Evolutionary conservation across 75 land plant species (phyloP), one percentile per base, ranked within the genome.

Genomic region (Larix kaempferi): DNA sequence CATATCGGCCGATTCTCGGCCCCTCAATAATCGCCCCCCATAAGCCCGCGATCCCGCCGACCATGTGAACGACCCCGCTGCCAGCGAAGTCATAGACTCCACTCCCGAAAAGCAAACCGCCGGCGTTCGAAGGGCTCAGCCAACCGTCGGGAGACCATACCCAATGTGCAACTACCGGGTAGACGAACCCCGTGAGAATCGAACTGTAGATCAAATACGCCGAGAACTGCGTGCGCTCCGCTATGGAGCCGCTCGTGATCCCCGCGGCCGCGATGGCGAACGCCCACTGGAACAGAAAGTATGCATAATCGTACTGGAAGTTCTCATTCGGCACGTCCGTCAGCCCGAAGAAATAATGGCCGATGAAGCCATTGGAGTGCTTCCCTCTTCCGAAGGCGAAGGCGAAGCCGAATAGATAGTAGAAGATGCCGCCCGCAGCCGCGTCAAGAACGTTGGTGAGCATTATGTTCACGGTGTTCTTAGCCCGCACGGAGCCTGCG

Each of bases 391-490:
- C 93, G 55, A 89, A 91, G 27, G 94, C 94, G 59, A 91, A 91
- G 74, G 90, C 94, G 71, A 81, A 87, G 15, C 88, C 88, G 83
- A 87, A 91, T 35, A 91, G 80, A 79, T 91, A 91, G 81, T 86
- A 91, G 61, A 82, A 87, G 69, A 91, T 37, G 5, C 86, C 94
- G 2, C 94, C 94, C 59, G 85, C 63, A 22, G 93, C 92, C 14
- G 94, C 94, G 75, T 91, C 94, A 55, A 91, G 81, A 61, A 91
- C 94, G 80, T 91, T 91, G 72, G 92, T 91, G 73, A 91, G 87
- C 92, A 91, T 89, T 72, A 91, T 91, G 83, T 91, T 91, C 86
- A 91, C 85, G 60, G 89, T 83, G 84, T 91, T 89, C 80, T 89
- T 91, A 73, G 89, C 92, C 23, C 92, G 85, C 35, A 91, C 94